Evolutionary conservation across 2,329 filamentous ascomycete species (phyloP), one percentile per base, ranked within the genome.

Genomic region (Colletotrichum tanaceti): DNA sequence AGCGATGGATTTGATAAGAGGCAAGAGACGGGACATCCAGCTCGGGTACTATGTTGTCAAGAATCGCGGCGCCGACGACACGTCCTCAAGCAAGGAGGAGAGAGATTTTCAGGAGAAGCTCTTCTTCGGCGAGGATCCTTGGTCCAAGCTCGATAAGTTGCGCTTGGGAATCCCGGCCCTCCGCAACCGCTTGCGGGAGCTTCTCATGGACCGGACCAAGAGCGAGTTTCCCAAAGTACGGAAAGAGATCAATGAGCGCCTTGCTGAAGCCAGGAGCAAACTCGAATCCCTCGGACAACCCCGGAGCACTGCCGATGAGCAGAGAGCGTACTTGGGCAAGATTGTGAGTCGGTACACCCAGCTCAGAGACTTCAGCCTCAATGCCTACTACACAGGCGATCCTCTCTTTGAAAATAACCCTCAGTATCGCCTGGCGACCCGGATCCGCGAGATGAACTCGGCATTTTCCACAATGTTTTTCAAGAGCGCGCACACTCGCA

Each of bases 391-490:
- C 54, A 73, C 74, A 0, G 70, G 75, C 0, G 70, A 79, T 13
- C 38, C 66, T 0, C 67, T 79, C 0, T 83, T 83, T 41, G 69
- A 74, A 0, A 46, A 72, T 0, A 22, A 75, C 0, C 67, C 72
- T 0, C 68, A 76, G 0, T 54, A 82, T 4, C 77, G 75, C 41
- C 77, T 84, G 1, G 79, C 82, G 20, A 83, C 82, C 0, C 71
- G 72, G 0, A 77, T 84, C 10, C 71, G 79, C 0, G 72, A 77
- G 24, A 72, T 82, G 14, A 82, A 81, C 10, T 78, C 82, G 10
- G 63, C 14, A 0, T 84, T 84, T 35, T 72, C 75, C 2, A 24
- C 70, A 0, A 35, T 70, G 0, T 74, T 84, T 10, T 71, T 71
- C 1, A 39, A 72, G 0, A 72, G 52, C 5, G 77, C 72, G 0